Conservation (phyloP, 202 grass and related monocot species). For the Panicum hallii region DNA sequence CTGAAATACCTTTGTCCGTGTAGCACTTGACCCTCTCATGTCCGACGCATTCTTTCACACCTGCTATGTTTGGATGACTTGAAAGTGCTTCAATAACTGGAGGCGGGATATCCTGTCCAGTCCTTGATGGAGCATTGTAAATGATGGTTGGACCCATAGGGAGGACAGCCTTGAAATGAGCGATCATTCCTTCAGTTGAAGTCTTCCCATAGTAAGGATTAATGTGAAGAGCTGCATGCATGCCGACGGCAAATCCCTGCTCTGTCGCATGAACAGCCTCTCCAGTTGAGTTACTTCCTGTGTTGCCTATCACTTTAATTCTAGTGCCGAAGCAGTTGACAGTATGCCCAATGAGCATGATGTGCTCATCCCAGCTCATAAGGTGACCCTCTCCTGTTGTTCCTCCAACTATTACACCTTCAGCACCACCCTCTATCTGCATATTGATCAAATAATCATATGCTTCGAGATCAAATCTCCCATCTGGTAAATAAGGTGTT, state of each 20-base stretch:
- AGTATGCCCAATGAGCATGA: slow-evolving; percentile 90
- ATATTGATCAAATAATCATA: slow-evolving; percentile 80
- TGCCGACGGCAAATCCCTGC: slow-evolving; percentile 81
- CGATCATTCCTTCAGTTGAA: slow-evolving; percentile 60
- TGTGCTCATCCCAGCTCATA: slow-evolving; percentile 97
- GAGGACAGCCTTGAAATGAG: slow-evolving; percentile 76
- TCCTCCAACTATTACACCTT: slow-evolving; percentile 91
- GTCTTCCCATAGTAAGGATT: slow-evolving; percentile 97
- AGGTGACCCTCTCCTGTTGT: slow-evolving; percentile 89
- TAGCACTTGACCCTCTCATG: slow-evolving; percentile 79
- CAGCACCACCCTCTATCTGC: slow-evolving; percentile 71
- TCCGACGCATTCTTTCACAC: slow-evolving; percentile 87
- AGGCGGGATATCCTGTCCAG: slow-evolving; percentile 83
- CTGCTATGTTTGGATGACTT: slow-evolving; percentile 63
- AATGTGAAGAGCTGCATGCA: slow-evolving; percentile 89
- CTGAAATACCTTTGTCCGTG: slow-evolving; percentile 63
- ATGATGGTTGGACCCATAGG: slow-evolving; percentile 86
- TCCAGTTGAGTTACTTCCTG: slow-evolving; percentile 75
- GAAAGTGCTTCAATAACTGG: slow-evolving; percentile 55
- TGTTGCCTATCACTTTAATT: slow-evolving; percentile 92
- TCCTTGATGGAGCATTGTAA: slow-evolving; percentile 81
- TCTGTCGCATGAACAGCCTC: slow-evolving; percentile 79
- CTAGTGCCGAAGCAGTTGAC: slow-evolving; percentile 85
- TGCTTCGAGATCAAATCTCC: slow-evolving; percentile 93
- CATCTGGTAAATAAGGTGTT: slow-evolving; percentile 91